Percentiles rank a stretch among this genome's conserved stretches.
Conservation (phyloP, 768 basidiomycete genomes). For the Mycena belliarum region DNA sequence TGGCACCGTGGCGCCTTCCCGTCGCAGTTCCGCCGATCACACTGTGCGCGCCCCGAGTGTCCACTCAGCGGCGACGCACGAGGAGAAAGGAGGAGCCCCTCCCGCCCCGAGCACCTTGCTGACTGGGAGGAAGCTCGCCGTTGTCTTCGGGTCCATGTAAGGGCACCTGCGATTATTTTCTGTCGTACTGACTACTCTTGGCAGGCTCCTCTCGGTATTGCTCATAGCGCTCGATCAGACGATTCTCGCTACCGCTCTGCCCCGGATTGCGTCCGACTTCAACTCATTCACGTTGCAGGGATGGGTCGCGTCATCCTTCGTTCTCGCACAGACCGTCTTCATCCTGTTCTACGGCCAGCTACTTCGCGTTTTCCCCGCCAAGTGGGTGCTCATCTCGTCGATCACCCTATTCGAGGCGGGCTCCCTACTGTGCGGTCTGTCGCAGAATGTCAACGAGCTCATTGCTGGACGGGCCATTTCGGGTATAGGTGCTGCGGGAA, state of each 20-base stretch:
- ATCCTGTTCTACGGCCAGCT: slow-evolving; percentile 13
- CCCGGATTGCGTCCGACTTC: slow-evolving; percentile 9
- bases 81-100: neutral
- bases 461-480: slow-evolving; percentile 7
- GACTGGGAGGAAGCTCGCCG: neutral
- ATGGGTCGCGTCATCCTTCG: neutral
- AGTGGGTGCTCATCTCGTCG: slow-evolving; percentile 1
- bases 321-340: neutral
- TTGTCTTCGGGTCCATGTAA: neutral
- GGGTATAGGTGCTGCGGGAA: slow-evolving; percentile 7
- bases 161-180: neutral
- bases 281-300: too few species aligned
- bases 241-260: slow-evolving; percentile 6
- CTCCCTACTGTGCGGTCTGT: slow-evolving; percentile 35
- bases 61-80: neutral
- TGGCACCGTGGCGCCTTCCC: neutral
- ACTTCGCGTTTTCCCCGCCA: slow-evolving; percentile 9
- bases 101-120: neutral
- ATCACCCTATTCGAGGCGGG: slow-evolving; percentile 13
- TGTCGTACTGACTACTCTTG: neutral
- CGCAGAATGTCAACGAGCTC: slow-evolving; percentile 3
- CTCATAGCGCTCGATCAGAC: slow-evolving; percentile 6
- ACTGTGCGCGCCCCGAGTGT: neutral
- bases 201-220: neutral
- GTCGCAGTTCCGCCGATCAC: neutral